A percentile compares a stretch with the other conserved stretches of the same genome.
Conservation (phyloP, 2,329 filamentous ascomycete species). For the Aaosphaeria arxii region DNA sequence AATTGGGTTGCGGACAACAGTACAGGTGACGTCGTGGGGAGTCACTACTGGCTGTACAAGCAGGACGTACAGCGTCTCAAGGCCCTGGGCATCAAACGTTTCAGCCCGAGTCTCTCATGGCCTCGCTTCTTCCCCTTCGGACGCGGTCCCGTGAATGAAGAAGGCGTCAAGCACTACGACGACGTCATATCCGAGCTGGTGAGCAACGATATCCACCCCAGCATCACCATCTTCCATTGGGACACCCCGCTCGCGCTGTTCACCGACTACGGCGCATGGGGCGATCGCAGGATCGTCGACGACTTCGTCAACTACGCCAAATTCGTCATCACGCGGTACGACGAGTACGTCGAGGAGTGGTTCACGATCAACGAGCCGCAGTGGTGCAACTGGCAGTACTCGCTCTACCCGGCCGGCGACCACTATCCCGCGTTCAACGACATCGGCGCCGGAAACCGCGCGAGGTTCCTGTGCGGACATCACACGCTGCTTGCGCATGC, state of each 20-base stretch:
- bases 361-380: conserved; percentile 44
- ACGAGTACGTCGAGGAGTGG: conserved; percentile 40
- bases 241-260: conserved; percentile 43
- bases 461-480: conserved; percentile 46
- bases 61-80: conserved; percentile 41
- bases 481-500: conserved; percentile 43
- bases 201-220: conserved; percentile 32
- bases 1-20: conserved; percentile 41
- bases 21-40: conserved; percentile 40
- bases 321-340: conserved; percentile 41
- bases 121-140: conserved; percentile 40
- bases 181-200: conserved; percentile 38
- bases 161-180: conserved; percentile 38
- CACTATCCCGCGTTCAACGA: conserved; percentile 47
- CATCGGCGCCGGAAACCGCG: conserved; percentile 37
- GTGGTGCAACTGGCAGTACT: conserved; percentile 51
- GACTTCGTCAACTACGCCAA: conserved; percentile 44
- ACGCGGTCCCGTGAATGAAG: conserved; percentile 34
- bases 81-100: conserved; percentile 28
- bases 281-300: conserved; percentile 37
- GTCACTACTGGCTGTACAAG: conserved; percentile 45
- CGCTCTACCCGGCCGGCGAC: conserved; percentile 42
- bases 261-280: conserved; percentile 42
- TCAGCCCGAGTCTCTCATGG: conserved; percentile 39
- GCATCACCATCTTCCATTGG: conserved; percentile 43